Base-by-base conservation (phyloP, 2,329 filamentous ascomycete genomes). In the Coniochaeta prunicola region DNA sequence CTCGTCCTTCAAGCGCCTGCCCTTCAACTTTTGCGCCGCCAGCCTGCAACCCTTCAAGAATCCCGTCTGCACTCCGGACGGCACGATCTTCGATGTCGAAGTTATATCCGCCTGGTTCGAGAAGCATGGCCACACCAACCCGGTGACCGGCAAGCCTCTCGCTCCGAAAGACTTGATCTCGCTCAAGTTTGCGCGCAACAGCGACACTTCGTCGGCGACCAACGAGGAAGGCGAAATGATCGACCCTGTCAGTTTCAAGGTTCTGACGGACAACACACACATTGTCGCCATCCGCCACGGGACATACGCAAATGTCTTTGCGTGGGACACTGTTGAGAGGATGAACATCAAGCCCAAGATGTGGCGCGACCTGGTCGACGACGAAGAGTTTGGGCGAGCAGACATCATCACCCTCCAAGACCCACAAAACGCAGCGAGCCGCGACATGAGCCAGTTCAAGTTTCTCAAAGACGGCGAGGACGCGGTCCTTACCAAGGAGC, bases 401-500 rank as follows among this genome's bases (percentile, higher is more conserved):
- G 94, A 99, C 73, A 93, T 99, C 61, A 96, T 99, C 68, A 97
- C 92, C 0, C 77, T 99, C 10, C 96, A 99, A 71, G 94, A 99
- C 70, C 94, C 94, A 12, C 92, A 96, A 70, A 96, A 96, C 71
- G 79, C 94, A 21, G 87, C 89, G 59, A 85, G 86, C 58, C 79
- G 93, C 64, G 90, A 97, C 71, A 79, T 97, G 62, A 92, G 87
- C 73, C 85, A 87, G 53, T 99, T 96, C 79, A 92, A 94, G 70
- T 92, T 92, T 67, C 74, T 99, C 58, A 85, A 92, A 67, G 91
- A 97, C 24, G 93, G 94, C 9, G 82, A 85, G 56, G 82, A 86
- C 53, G 85, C 83, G 3, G 80, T 86, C 3, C 72, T 88, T 55
- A 89, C 87, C 0, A 85, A 84, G 28, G 86, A 90, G 58, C 86